phyloP scores from a whole-genome alignment of 2,329 filamentous ascomycete species.

The Botrytis byssoidea region DNA sequence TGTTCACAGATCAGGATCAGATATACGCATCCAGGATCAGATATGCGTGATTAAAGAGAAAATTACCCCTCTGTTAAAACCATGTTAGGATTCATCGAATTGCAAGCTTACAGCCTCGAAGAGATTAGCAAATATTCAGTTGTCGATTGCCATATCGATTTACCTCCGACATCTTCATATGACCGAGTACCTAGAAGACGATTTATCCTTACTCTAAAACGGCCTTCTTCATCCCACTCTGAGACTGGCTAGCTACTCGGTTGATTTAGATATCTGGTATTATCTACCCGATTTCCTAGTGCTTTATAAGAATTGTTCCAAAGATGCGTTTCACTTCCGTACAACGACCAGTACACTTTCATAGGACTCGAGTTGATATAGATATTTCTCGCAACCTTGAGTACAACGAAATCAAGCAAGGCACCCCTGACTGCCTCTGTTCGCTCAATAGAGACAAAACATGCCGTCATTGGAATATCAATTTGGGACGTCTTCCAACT shows the following conservation, averaged over 20 bases:
- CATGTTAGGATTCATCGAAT: neutral
- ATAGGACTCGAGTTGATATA: neutral
- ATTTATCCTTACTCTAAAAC: neutral
- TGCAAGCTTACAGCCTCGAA: neutral
- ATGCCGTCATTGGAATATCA: conserved; percentile 43
- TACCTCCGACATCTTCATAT: neutral
- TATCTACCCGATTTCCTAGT: neutral
- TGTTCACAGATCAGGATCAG: too few relatives aligned
- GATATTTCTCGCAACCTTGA: conserved; percentile 2
- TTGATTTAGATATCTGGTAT: neutral
- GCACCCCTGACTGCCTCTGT: conserved; percentile 27
- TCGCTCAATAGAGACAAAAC: conserved; percentile 41
- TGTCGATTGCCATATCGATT: neutral
- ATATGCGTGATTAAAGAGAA: too few relatives aligned
- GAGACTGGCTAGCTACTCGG: neutral
- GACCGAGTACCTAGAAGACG: neutral
- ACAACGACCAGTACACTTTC: neutral
- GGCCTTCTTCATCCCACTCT: neutral
- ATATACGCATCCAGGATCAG: too few relatives aligned
- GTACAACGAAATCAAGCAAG: neutral
- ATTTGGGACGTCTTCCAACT: conserved; percentile 38
- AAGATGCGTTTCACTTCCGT: neutral
- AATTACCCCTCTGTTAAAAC: too few relatives aligned
- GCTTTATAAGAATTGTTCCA: neutral
- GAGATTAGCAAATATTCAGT: neutral